Evolutionary conservation across 768 basidiomycete genomes (phyloP), one percentile per base, ranked within the genome.

Genomic region (Amanita muscaria): DNA sequence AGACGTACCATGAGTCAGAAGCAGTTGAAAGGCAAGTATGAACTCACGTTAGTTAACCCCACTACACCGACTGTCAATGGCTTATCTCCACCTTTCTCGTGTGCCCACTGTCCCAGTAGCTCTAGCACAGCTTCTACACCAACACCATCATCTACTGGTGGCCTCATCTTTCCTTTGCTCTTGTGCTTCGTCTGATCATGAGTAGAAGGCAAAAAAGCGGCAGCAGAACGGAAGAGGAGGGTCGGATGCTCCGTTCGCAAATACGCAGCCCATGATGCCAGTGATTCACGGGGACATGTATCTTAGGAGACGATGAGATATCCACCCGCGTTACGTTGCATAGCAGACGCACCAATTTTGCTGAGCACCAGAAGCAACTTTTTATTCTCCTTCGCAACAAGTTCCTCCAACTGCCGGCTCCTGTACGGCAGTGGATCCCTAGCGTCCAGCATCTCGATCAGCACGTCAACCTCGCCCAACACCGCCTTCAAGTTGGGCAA

Each of bases 371-470:
- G 62, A 15, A 83, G 53, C 10, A 83, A 14, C 43, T 62, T 59
- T 62, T 69, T 54, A 73, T 73, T 48, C 60, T 62, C 62, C 15
- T 58, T 65, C 27, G 61, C 60, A 15, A 65, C 62, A 38, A 81
- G 59, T 16, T 72, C 63, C 57, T 92, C 88, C 40, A 89, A 46
- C 47, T 73, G 70, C 24, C 59, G 58, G 54, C 83, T 87, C 40
- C 89, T 71, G 57, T 74, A 80, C 15, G 84, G 69, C 9, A 76
- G 59, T 9, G 92, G 90, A 59, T 94, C 92, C 38, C 89, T 72
- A 2, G 83, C 85, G 58, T 94, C 92, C 34, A 94, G 70, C 11
- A 94, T 76, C 59, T 91, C 70, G 18, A 93, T 48, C 2, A 92
- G 61, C 5, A 88, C 82, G 59, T 96, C 87, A 25, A 88, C 81